Evolutionary conservation across 2,329 filamentous ascomycete species (phyloP).

Genomic region (Trichothecium sympodiale): DNA sequence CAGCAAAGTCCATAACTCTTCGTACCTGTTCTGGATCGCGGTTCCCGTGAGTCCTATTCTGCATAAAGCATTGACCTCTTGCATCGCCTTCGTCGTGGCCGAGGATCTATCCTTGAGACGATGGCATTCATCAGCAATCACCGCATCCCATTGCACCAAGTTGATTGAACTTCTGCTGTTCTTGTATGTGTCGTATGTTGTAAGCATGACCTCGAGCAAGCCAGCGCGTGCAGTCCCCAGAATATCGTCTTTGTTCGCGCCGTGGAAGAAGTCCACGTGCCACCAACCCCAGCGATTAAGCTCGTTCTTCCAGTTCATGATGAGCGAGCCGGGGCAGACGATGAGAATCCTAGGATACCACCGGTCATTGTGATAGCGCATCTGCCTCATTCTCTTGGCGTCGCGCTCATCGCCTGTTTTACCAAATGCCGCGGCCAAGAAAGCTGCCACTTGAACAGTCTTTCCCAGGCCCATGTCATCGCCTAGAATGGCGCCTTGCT

Average conservation of each 20-base stretch:
- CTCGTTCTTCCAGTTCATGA: constrained; percentile 86
- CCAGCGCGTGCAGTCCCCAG: constrained; percentile 65
- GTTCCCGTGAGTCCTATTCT: constrained; percentile 90
- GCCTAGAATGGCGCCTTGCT: constrained; percentile 80
- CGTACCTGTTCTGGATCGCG: constrained; percentile 95
- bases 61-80: constrained; percentile 81
- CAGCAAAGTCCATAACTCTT: constrained; percentile 89
- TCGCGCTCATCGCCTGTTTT: constrained; percentile 88
- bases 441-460: constrained; percentile 90
- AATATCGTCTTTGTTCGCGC: constrained; percentile 53
- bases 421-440: constrained; percentile 82
- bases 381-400: constrained; percentile 75
- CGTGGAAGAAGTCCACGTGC: constrained; percentile 77
- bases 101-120: constrained; percentile 70
- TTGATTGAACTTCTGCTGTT: constrained; percentile 67
- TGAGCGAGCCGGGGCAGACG: constrained; percentile 78
- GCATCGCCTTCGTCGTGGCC: constrained; percentile 76
- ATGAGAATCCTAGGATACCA: constrained; percentile 78
- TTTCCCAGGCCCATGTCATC: constrained; percentile 98
- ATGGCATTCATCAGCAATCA: constrained; percentile 92
- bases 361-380: constrained; percentile 47
- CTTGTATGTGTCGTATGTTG: constrained; percentile 85
- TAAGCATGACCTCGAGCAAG: constrained; percentile 80
- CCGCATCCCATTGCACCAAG: constrained; percentile 81
- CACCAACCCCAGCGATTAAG: constrained; percentile 91